phyloP scores from a whole-genome alignment of 257 asterid species.

The Coffea eugenioides region DNA sequence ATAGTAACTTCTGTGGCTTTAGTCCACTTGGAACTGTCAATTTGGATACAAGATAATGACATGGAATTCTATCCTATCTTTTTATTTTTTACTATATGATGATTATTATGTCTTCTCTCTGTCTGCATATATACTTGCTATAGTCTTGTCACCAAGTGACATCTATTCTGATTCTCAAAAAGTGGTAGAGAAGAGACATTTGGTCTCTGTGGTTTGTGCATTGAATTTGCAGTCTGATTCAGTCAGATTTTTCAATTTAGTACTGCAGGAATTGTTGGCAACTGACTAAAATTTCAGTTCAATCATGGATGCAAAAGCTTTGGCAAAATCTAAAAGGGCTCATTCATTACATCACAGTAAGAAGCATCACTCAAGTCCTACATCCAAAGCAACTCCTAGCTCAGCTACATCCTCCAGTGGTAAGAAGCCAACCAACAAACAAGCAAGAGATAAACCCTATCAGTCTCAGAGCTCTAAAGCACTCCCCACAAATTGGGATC shows the following conservation, averaged over 20 bases:
- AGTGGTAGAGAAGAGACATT: too few species aligned
- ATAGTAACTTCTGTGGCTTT: background rate
- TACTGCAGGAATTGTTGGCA: background rate
- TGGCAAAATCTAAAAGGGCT: constrained; percentile 96
- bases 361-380: constrained; percentile 57
- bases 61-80: background rate
- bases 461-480: constrained; percentile 36
- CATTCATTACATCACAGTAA: constrained; percentile 70
- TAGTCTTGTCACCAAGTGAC: background rate
- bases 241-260: background rate
- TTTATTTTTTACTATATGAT: background rate
- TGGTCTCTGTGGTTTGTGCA: background rate
- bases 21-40: background rate
- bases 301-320: constrained; percentile 72
- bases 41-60: background rate
- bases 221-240: too few species aligned
- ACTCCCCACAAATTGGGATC: constrained; percentile 87
- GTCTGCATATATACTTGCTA: background rate
- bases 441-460: constrained; percentile 39
- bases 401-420: constrained; percentile 28
- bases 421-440: constrained; percentile 49
- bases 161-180: background rate
- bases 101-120: background rate
- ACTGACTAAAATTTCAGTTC: constrained; percentile 4
- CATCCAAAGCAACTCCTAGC: constrained; percentile 40